Percentiles rank a stretch among this genome's conserved stretches.
phyloP scores from a whole-genome alignment of 2,329 filamentous ascomycete species.

The Tolypocladium amazonense region DNA sequence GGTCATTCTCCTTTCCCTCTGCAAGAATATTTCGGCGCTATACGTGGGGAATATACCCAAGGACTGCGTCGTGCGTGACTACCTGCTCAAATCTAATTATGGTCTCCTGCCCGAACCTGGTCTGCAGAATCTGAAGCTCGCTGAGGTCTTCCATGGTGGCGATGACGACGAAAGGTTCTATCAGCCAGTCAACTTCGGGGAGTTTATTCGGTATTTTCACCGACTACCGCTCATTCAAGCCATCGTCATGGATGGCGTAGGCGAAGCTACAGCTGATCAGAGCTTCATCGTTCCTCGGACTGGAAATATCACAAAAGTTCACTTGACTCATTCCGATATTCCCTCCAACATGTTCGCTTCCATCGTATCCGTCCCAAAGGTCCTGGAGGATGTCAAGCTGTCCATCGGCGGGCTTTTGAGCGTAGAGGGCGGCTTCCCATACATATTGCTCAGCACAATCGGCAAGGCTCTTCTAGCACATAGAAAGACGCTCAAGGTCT shows the following conservation, averaged over 20 bases:
- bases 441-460: background rate
- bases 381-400: background rate
- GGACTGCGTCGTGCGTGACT: background rate
- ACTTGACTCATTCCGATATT: background rate
- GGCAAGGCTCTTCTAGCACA: background rate
- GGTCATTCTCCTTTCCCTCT: background rate
- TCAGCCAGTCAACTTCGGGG: background rate
- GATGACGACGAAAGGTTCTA: background rate
- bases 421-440: background rate
- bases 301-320: background rate
- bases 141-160: background rate
- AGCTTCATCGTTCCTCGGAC: background rate
- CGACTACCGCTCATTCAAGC: background rate
- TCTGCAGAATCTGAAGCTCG: background rate
- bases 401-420: background rate
- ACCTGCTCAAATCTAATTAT: background rate
- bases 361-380: background rate
- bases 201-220: background rate
- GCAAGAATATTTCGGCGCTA: background rate
- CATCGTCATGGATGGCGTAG: background rate
- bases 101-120: background rate
- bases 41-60: background rate
- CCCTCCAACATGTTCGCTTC: background rate
- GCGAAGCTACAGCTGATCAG: too few species aligned
- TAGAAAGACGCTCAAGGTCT: background rate